Evolutionary conservation across 805 yeast species (phyloP), one percentile per base, ranked within the genome.

Genomic region (Saturnispora diversa): DNA sequence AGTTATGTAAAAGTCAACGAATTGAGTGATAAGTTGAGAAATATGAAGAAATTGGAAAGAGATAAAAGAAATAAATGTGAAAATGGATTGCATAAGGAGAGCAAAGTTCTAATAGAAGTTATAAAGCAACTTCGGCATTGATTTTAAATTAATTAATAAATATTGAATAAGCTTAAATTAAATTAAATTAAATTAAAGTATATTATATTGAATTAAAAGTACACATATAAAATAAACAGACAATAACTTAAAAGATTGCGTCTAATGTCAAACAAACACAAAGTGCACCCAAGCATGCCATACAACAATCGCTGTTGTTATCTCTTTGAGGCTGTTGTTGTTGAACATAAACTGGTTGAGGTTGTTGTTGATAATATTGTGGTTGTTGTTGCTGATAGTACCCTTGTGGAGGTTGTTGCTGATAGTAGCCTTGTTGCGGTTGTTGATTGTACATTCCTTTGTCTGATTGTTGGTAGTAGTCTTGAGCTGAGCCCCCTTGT

Each of bases 251-350:
- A 47, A 72, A 68, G 13, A 74, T 39, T 41, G 74, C 68, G 50
- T 73, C 77, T 44, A 74, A 49, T 20, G 78, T 68, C 54, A 75
- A 72, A 53, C 80, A 74, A 44, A 73, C 46, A 67, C 79, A 74
- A 54, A 72, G 42, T 19, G 73, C 76, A 17, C 73, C 77, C 33
- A 74, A 53, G 61, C 78, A 73, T 10, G 71, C 78, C 50, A 70
- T 58, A 50, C 71, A 58, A 57, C 78, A 74, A 44, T 61, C 70
- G 9, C 56, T 54, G 40, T 62, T 62, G 35, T 62, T 63, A 17
- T 53, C 52, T 24, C 49, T 49, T 25, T 58, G 65, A 6, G 67
- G 69, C 37, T 57, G 69, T 48, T 70, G 77, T 49, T 72, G 77
- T 48, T 72, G 78, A 17, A 71, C 75, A 38, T 72, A 72, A 9